Percentiles rank a stretch among this genome's conserved stretches.
Conservation (phyloP, 108 stramenopile species). For the Skeletonema tropicum region DNA sequence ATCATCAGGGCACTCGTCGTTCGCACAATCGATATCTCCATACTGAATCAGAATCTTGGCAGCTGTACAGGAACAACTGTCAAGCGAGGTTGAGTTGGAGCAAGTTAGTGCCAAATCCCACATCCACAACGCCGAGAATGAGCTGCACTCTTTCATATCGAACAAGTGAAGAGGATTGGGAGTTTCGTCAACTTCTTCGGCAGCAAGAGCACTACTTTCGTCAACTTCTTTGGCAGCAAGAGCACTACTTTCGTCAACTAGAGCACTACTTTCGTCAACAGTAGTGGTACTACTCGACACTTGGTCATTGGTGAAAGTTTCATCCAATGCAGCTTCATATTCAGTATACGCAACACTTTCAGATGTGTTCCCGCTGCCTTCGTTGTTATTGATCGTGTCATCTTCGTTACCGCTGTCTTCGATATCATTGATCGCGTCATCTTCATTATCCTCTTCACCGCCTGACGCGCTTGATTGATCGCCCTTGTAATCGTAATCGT, state of each 20-base stretch:
- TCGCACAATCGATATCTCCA: constrained; percentile 53
- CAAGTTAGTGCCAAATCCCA: constrained; percentile 74
- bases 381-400: too few relatives aligned
- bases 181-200: not conserved
- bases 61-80: constrained; percentile 58
- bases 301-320: not conserved
- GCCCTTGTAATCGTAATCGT: not conserved
- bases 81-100: constrained; percentile 29
- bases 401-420: not conserved
- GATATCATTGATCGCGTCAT: too few relatives aligned
- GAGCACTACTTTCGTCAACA: not conserved
- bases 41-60: constrained; percentile 54
- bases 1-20: constrained; percentile 47
- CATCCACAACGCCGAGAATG: constrained; percentile 64
- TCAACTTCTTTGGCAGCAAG: not conserved
- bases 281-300: not conserved
- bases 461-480: not conserved
- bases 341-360: not conserved
- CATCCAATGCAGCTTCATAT: not conserved
- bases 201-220: not conserved
- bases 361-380: not conserved
- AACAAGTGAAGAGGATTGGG: constrained; percentile 20
- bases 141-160: constrained; percentile 56
- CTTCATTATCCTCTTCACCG: not conserved
- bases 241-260: not conserved